These are phyloP conservation scores for Schizophyllum amplum DNA, from an alignment of 1,284 basidiomycete species.

Conservation along the genomic window DNA sequence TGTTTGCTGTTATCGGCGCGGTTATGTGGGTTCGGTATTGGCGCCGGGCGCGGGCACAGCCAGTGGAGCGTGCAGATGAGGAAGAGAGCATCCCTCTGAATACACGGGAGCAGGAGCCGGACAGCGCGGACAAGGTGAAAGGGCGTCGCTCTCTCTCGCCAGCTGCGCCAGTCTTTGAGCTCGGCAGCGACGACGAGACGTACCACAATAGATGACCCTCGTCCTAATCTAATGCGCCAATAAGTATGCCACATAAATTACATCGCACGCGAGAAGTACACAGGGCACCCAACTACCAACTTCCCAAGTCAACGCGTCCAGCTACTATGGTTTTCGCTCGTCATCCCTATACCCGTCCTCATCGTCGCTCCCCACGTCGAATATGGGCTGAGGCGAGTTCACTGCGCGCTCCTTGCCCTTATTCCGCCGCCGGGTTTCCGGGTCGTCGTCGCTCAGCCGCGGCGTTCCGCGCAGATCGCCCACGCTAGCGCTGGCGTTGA, in stretches of 20 bases:
- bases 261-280: not conserved
- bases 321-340: too few species aligned
- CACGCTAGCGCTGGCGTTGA: slow-evolving; percentile 16
- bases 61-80: slow-evolving; percentile 5
- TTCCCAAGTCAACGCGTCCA: too few species aligned
- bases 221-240: not conserved
- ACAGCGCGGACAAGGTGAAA: not conserved
- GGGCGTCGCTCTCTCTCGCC: not conserved
- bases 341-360: not conserved
- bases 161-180: not conserved
- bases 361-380: not conserved
- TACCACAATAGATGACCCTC: not conserved
- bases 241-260: not conserved
- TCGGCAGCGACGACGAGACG: not conserved
- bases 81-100: slow-evolving; percentile 41
- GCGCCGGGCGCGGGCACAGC: slow-evolving; percentile 29
- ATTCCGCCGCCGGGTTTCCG: not conserved
- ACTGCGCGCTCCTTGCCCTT: not conserved
- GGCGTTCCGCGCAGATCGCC: not conserved
- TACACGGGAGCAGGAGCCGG: not conserved
- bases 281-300: too few species aligned
- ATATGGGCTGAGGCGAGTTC: not conserved
- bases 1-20: slow-evolving; percentile 61
- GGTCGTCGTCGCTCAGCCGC: not conserved
- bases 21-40: slow-evolving; percentile 71